phyloP scores from a whole-genome alignment of 805 yeast species.

The Spathaspora arborariae region DNA sequence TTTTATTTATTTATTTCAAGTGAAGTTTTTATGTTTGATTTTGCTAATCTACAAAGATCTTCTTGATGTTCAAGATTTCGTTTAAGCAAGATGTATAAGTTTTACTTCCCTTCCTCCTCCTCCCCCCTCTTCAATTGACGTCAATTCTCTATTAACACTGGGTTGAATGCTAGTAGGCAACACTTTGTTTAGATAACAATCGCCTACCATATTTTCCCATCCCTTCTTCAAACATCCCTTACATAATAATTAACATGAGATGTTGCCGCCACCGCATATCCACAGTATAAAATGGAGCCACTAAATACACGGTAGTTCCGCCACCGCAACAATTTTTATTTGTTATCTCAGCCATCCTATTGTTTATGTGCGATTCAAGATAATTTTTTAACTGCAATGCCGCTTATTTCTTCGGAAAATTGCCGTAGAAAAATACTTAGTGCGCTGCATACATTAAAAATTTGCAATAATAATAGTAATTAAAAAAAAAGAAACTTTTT shows the following conservation, averaged over 20 bases:
- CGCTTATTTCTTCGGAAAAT: not conserved
- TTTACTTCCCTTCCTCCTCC: too few relatives aligned
- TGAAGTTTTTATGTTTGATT: too few relatives aligned
- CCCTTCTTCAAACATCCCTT: too few relatives aligned
- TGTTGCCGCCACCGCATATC: not conserved
- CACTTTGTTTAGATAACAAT: not conserved
- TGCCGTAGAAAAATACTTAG: not conserved
- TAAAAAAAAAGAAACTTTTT: not conserved
- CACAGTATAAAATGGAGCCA: not conserved
- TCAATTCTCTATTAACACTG: too few relatives aligned
- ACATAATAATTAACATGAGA: not conserved
- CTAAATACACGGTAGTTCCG: not conserved
- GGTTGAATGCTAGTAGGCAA: too few relatives aligned
- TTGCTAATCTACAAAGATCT: too few relatives aligned
- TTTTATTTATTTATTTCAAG: not conserved
- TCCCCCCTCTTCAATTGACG: too few relatives aligned
- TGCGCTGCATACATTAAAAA: not conserved
- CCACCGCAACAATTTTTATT: not conserved
- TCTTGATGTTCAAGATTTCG: not conserved
- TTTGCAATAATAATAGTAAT: not conserved
- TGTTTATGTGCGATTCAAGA: not conserved
- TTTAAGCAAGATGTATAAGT: not conserved
- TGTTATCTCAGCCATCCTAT: not conserved
- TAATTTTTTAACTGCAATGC: not conserved
- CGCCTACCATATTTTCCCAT: too few relatives aligned